Percentiles rank a stretch among this genome's conserved stretches.
Conservation (phyloP, 805 yeast genomes). For the Candida namnaoensis region DNA sequence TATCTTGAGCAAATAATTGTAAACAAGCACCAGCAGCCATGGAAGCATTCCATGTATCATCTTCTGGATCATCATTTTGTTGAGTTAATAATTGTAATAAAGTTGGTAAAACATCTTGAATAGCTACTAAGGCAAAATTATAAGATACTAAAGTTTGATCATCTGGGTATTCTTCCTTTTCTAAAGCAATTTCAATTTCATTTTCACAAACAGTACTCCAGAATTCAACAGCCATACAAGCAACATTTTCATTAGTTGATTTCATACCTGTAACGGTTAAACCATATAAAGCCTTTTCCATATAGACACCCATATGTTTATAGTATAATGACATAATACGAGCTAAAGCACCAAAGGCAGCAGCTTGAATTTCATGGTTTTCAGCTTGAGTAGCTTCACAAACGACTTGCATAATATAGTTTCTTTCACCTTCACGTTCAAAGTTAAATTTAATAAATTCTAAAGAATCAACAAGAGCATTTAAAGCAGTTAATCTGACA, state of each 20-base stretch:
- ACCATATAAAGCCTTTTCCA: constrained; percentile 93
- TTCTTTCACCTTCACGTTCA: constrained; percentile 89
- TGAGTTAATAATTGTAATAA: constrained; percentile 69
- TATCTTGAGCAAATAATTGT: constrained; percentile 86
- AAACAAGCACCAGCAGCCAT: constrained; percentile 99
- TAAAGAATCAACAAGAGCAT: constrained; percentile 84
- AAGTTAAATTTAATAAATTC: constrained; percentile 85
- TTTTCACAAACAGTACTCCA: constrained; percentile 99
- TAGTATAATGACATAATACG: constrained; percentile 87
- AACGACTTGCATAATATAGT: constrained; percentile 96
- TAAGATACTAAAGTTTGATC: constrained; percentile 40
- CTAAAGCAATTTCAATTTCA: constrained; percentile 73
- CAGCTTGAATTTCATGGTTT: constrained; percentile 76
- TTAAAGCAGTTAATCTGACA: constrained; percentile 85
- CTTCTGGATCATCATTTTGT: constrained; percentile 90
- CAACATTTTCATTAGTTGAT: constrained; percentile 71
- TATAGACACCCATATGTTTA: constrained; percentile 82
- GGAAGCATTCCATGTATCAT: constrained; percentile 95
- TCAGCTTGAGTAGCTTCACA: constrained; percentile 97
- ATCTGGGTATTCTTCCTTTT: constrained; percentile 52
- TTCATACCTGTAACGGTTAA: constrained; percentile 90
- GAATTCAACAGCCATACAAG: constrained; percentile 98
- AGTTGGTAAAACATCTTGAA: constrained; percentile 82
- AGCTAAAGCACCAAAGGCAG: constrained; percentile 93
- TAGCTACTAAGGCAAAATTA: constrained; percentile 81